A percentile compares a stretch with the other conserved stretches of the same genome.
Conservation (phyloP, 176 grass and related monocot genomes). For the Urochloa ruziziensis region DNA sequence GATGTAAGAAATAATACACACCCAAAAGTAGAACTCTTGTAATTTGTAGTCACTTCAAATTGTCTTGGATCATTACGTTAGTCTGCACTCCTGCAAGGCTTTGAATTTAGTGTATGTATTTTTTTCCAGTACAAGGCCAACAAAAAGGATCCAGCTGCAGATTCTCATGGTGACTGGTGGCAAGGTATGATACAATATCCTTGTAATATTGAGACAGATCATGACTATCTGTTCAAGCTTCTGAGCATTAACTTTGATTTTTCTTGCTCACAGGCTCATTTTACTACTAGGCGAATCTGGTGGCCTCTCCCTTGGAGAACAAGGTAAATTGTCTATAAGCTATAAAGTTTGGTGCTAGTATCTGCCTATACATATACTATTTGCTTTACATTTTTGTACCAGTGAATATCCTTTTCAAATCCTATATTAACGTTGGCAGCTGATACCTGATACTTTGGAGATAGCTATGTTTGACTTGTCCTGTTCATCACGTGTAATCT, state of each 20-base stretch:
- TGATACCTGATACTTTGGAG: conserved; percentile 20
- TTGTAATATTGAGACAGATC: background rate
- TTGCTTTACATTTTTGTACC: background rate
- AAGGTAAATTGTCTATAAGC: conserved; percentile 43
- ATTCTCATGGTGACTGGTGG: conserved; percentile 96
- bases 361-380: conserved; percentile 18
- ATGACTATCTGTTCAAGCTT: conserved; percentile 3
- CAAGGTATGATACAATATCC: conserved; percentile 72
- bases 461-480: background rate
- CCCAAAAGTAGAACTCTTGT: background rate
- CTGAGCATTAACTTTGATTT: conserved; percentile 19
- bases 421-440: background rate
- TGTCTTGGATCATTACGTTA: background rate
- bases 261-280: conserved; percentile 61
- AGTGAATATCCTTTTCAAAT: conserved; percentile 12
- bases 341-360: background rate
- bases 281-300: conserved; percentile 70
- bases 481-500: background rate
- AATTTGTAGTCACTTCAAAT: background rate
- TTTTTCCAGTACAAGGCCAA: conserved; percentile 54
- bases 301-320: conserved; percentile 16
- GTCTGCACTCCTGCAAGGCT: background rate
- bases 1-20: conserved; percentile 29
- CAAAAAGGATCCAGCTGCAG: conserved; percentile 52
- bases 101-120: background rate